Evolutionary conservation across 2,329 filamentous ascomycete species (phyloP), one percentile per base, ranked within the genome.

Genomic region (Nemania sp.): DNA sequence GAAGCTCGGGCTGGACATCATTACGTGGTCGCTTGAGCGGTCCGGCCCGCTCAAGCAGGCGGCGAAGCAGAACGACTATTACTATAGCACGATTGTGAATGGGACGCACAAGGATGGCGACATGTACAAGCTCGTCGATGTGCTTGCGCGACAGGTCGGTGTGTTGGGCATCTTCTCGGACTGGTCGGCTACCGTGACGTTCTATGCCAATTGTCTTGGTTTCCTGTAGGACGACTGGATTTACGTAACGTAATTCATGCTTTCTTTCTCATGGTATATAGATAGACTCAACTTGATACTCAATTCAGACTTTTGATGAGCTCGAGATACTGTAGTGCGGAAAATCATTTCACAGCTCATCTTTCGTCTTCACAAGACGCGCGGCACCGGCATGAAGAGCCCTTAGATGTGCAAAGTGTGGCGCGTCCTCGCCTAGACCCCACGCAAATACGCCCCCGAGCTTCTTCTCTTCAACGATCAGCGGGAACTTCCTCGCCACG

Each of bases 181-280:
- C 72, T 91, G 88, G 89, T 83, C 83, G 15, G 84, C 85, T 11
- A 89, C 87, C 0, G 82, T 85, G 7, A 89, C 87, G 0, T 90
- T 88, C 66, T 91, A 89, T 73, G 88, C 87, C 65, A 91, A 89
- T 68, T 91, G 88, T 75, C 86, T 90, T 65, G 82, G 66, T 2
- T 47, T 70, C 9, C 63, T 66, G 11, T 45, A 45, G 18, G 5
- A 7, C 25, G 21, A 2, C 18, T 32, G 10, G 25, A 29, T 29
- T 29, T 29, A 29, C 25, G 25, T 29, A 29, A 29, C 25, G 25
- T 29, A 29, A 7, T 29, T 29, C 25, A 29, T 29, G 25, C 25
- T 29, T 29, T 29, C 25, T 29, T 29, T 7, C 25, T 3, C 25
- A 29, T 29, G 25, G 25, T 3, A 29, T 2, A 3, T 15, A 43